phyloP scores from a whole-genome alignment of 2,329 filamentous ascomycete species.

The Calonectria henricotiae region DNA sequence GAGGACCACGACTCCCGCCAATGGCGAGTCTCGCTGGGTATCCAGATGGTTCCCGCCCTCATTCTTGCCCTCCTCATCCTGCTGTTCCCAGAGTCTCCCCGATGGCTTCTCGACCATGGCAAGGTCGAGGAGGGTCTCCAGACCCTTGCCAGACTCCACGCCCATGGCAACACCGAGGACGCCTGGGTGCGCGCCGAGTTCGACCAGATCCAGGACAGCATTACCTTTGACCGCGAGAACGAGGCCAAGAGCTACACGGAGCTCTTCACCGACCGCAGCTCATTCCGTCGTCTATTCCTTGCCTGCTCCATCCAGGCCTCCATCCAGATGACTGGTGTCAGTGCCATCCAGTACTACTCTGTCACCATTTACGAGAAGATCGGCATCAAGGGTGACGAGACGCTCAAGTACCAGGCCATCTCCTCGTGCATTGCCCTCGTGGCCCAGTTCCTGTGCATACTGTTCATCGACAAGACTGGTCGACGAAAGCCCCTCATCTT shows the following conservation, averaged over 20 bases:
- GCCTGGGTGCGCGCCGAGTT: slow-evolving; percentile 82
- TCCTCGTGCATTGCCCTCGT: slow-evolving; percentile 80
- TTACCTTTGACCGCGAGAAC: slow-evolving; percentile 78
- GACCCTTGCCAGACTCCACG: slow-evolving; percentile 80
- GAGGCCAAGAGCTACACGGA: slow-evolving; percentile 81
- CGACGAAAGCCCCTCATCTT: slow-evolving; percentile 81
- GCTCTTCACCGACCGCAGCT: slow-evolving; percentile 74
- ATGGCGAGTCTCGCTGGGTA: slow-evolving; percentile 68
- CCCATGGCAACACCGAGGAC: slow-evolving; percentile 77
- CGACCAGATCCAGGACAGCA: slow-evolving; percentile 77
- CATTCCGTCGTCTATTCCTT: slow-evolving; percentile 81
- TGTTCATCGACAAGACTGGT: slow-evolving; percentile 79
- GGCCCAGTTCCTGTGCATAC: slow-evolving; percentile 78
- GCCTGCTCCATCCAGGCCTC: slow-evolving; percentile 80
- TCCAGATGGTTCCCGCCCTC: slow-evolving; percentile 80
- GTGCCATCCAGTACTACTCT: slow-evolving; percentile 83
- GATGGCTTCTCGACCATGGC: slow-evolving; percentile 84
- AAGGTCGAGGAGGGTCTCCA: slow-evolving; percentile 75
- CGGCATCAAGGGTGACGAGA: slow-evolving; percentile 76
- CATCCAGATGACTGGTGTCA: slow-evolving; percentile 84
- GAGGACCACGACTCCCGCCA: slow-evolving; percentile 53
- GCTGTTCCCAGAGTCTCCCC: slow-evolving; percentile 79
- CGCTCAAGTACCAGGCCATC: slow-evolving; percentile 84
- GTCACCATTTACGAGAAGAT: slow-evolving; percentile 79
- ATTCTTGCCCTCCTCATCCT: slow-evolving; percentile 77